Base-by-base conservation (phyloP, 345 rosid genomes). In the Populus davidiana region DNA sequence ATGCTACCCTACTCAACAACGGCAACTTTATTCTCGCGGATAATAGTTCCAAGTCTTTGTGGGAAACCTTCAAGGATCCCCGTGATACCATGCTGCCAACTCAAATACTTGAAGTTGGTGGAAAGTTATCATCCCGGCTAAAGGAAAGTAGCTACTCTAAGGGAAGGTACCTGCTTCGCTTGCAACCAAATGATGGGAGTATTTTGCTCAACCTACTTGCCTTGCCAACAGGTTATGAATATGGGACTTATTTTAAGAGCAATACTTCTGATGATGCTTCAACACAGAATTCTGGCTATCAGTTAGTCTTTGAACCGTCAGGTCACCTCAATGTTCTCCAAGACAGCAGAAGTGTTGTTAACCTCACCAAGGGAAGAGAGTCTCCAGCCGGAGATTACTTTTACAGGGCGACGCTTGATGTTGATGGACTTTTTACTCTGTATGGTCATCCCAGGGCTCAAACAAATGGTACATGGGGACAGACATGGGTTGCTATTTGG, bases 121-220 rank as follows among this genome's bases (percentile, higher is more conserved):
- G 47, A 5, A 39, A 7, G 72, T 43, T 83, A 59, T 64, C 33
- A 43, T 84, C 86, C 8, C 36, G 35, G 29, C 77, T 31, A 33
- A 66, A 66, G 3, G 75, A 27, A 36, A 66, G 44, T 59, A 78
- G 66, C 44, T 83, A 59, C 76, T 67, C 77, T 6, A 79, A 13
- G n/a, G 86, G 86, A 21, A 79, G 78, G 49, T 83, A 81, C 44
- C 82, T 67, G 79, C 84, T 86, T 44, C 38, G 68, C 9, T 39
- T 83, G 39, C 35, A 17, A 13, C 20, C 31, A 0, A 47, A 47
- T 47, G n/a, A 84, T 41, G 87, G 85, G 6, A 78, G 17, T 29
- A 71, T 84, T 4, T 56, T 17, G 65, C 87, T 84, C 49, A 44
- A 64, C 66, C 49, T 75, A 12, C 67, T 81, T 10, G 75, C 67